Evolutionary conservation across 225 moss, liverwort and hornwort genomes (phyloP), one percentile per base, ranked within the genome.

Genomic region (Asterella californica): DNA sequence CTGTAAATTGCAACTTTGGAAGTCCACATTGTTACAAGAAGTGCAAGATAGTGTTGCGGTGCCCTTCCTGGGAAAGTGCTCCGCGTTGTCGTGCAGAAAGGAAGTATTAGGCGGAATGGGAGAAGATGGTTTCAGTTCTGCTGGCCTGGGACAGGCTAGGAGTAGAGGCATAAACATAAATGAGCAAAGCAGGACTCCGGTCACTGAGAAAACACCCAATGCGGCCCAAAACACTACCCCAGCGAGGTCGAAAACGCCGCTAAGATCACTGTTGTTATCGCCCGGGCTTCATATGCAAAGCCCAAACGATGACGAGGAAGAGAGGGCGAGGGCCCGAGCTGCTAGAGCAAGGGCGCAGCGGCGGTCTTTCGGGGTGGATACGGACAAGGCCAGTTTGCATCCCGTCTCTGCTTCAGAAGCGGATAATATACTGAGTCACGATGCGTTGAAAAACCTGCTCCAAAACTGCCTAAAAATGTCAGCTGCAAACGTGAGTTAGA

Each of bases 391-490:
- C 21, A 70, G 50, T 63, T 46, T 42, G 2, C 79, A 49, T 14
- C 29, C 72, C 34, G 25, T 19, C 46, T 10, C 10, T 62, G 32
- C 62, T 10, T 29, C 76, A 8, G 80, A 80, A 66, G 75, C 80
- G 4, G 30, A 24, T 24, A 76, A 85, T 68, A 87, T 87, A 50
- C 80, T 87, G 17, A 79, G 81, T 67, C 74, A 74, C 21, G 82
- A 87, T 2, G 37, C 78, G 25, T 66, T 87, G 81, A 80, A 65
- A 10, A 50, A 68, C 15, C 21, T 87, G 78, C 81, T 85, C 21
- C 74, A 85, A 54, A 87, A 83, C 49, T 87, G 87, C 50, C 80
- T 87, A 57, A 87, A 87, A 77, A 82, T 87, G n/a, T 73, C 87
- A 38, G 82, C 82, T 53, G 87, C 84, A 59, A 87, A 87, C 81